These are phyloP conservation scores for Simmondsia chinensis DNA, from an alignment of 148 eudicot genomes.

Conservation along the genomic window DNA sequence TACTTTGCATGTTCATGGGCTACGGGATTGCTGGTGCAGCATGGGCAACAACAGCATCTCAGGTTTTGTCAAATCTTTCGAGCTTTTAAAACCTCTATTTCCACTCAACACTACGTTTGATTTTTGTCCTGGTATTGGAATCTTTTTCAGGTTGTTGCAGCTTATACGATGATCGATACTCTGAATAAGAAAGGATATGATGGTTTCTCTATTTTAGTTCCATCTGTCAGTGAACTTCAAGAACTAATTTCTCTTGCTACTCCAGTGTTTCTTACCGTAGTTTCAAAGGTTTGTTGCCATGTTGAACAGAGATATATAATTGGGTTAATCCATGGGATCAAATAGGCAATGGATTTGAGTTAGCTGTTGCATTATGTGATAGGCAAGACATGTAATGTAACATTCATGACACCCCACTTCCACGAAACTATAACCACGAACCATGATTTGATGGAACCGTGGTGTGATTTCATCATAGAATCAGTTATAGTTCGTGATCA, in stretches of 20 bases:
- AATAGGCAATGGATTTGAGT: too few species aligned
- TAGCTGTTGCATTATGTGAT: too few species aligned
- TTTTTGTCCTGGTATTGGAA: too few species aligned
- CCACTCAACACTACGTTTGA: too few species aligned
- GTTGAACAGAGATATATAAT: too few species aligned
- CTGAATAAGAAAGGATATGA: constrained; percentile 81
- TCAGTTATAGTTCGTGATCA: too few species aligned
- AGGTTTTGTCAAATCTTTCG: constrained; percentile 43
- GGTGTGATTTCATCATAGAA: too few species aligned
- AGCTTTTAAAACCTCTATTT: background rate
- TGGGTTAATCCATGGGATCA: too few species aligned
- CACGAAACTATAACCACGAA: too few species aligned
- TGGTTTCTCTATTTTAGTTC: constrained; percentile 53
- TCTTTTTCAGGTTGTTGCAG: constrained; percentile 75
- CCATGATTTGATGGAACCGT: too few species aligned
- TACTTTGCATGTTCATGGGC: constrained; percentile 60
- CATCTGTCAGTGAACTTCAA: constrained; percentile 47
- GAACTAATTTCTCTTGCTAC: constrained; percentile 69
- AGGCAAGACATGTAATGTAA: constrained; percentile 3
- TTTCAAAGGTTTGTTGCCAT: constrained; percentile 82
- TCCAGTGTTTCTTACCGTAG: constrained; percentile 81
- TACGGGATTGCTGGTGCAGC: constrained; percentile 97
- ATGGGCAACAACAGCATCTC: constrained; percentile 94
- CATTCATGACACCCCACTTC: too few species aligned
- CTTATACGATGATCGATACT: constrained; percentile 71